Percentiles rank a stretch among this genome's conserved stretches.
phyloP scores from a whole-genome alignment of 129 eudicot species.

The Centrapalus pauciflorus region DNA sequence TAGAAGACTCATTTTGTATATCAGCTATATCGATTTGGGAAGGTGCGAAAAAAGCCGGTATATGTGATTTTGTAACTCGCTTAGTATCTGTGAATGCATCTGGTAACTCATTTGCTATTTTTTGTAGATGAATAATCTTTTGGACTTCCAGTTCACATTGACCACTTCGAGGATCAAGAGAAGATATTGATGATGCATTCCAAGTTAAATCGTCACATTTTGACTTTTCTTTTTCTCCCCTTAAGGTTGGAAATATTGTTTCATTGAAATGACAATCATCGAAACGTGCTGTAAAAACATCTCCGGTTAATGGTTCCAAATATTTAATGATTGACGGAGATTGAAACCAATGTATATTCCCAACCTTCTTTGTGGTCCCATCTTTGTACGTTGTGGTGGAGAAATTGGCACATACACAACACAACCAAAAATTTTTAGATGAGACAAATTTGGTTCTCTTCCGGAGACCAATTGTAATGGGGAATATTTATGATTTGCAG shows the following conservation, averaged over 20 bases:
- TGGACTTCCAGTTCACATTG: not conserved
- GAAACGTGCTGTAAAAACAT: too few relatives aligned
- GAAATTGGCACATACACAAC: too few relatives aligned
- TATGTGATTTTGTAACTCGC: not conserved
- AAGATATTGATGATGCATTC: not conserved
- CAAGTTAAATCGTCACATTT: not conserved
- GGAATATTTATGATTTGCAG: not conserved
- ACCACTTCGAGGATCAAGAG: not conserved
- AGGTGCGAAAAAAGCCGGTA: not conserved
- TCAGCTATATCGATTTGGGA: not conserved
- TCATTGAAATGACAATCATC: not conserved
- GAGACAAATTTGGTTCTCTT: not conserved
- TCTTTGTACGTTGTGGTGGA: too few relatives aligned
- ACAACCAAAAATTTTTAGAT: too few relatives aligned
- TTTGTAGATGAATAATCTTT: not conserved
- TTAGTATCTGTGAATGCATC: not conserved
- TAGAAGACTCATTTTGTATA: not conserved
- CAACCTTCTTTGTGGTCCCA: too few relatives aligned
- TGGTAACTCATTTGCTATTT: not conserved
- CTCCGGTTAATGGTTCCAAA: not conserved
- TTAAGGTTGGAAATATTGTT: not conserved
- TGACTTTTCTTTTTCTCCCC: not conserved
- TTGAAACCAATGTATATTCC: too few relatives aligned
- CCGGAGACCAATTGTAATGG: not conserved
- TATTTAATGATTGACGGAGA: too few relatives aligned